Percentiles rank a stretch among this genome's conserved stretches.
Evolutionary conservation across 176 grass and related monocot species (phyloP).

Genomic region (Areca catechu): DNA sequence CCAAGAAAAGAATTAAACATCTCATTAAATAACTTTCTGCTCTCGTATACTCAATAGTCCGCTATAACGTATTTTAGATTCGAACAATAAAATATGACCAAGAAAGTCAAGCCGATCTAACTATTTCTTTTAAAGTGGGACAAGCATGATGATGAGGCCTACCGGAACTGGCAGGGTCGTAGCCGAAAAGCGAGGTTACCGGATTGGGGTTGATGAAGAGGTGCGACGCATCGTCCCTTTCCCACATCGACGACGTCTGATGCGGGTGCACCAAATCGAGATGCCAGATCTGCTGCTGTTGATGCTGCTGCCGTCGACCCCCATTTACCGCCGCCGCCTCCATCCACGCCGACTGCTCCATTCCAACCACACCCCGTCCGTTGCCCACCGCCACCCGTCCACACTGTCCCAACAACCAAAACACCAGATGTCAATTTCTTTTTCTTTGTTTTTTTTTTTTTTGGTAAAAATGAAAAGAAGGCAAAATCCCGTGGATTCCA

Average conservation of each 20-base stretch:
- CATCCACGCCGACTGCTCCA: conserved; percentile 44
- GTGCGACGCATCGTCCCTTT: conserved; percentile 23
- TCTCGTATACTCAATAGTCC: too few relatives aligned
- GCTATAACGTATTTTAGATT: too few relatives aligned
- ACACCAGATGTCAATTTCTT: too few relatives aligned
- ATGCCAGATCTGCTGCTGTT: conserved; percentile 63
- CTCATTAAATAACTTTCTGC: too few relatives aligned
- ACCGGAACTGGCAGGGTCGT: conserved; percentile 56
- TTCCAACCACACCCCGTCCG: conserved; percentile 39
- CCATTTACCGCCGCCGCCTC: conserved; percentile 31
- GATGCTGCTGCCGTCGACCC: conserved; percentile 29
- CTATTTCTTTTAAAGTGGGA: too few relatives aligned
- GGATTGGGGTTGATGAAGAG: conserved; percentile 29
- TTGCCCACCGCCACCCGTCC: conserved; percentile 34
- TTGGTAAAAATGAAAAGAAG: too few relatives aligned
- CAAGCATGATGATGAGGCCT: not conserved
- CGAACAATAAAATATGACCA: too few relatives aligned
- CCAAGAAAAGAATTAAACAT: too few relatives aligned
- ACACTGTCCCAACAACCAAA: conserved; percentile 19
- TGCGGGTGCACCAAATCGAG: conserved; percentile 40
- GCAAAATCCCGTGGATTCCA: too few relatives aligned
- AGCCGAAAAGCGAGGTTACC: conserved; percentile 48
- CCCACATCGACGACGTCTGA: conserved; percentile 28
- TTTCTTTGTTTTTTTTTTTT: too few relatives aligned
- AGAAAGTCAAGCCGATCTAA: too few relatives aligned